These are phyloP conservation scores for Punica granatum DNA, from an alignment of 345 rosid species.

Conservation along the genomic window DNA sequence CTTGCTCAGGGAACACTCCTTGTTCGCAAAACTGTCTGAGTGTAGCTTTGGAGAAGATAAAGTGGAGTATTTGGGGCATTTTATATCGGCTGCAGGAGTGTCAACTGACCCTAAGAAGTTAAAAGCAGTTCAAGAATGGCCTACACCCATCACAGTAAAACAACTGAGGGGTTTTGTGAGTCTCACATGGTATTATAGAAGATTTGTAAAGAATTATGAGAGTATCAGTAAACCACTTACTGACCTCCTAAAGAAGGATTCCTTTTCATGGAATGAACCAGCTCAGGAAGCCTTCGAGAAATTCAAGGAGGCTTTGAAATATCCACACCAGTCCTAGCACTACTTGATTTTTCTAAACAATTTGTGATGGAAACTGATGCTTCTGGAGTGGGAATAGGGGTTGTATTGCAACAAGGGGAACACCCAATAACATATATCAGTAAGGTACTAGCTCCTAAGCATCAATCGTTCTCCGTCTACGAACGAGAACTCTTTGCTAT, in stretches of 20 bases:
- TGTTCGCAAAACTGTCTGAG: no score
- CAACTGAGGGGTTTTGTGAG: no score
- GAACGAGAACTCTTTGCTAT: background rate
- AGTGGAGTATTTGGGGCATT: slow-evolving; percentile 4
- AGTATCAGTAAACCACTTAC: background rate
- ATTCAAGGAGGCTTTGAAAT: background rate
- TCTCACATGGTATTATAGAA: no score
- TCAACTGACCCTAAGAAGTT: no score
- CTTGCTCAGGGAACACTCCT: background rate
- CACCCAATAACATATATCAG: background rate
- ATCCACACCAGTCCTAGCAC: background rate
- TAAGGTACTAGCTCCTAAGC: background rate
- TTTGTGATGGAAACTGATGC: slow-evolving; percentile 8
- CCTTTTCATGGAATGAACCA: background rate
- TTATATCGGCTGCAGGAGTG: background rate
- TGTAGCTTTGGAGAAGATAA: no score
- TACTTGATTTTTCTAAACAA: background rate
- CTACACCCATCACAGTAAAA: no score
- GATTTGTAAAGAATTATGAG: no score
- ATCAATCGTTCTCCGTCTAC: background rate
- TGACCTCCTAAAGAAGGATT: background rate
- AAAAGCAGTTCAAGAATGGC: no score
- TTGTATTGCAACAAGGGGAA: background rate
- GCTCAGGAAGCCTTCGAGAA: background rate
- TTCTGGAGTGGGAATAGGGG: background rate